Percentiles rank a stretch among this genome's conserved stretches.
These are phyloP conservation scores for Penicillium psychrosexuale DNA, from an alignment of 2,329 filamentous ascomycete species.

Conservation along the genomic window DNA sequence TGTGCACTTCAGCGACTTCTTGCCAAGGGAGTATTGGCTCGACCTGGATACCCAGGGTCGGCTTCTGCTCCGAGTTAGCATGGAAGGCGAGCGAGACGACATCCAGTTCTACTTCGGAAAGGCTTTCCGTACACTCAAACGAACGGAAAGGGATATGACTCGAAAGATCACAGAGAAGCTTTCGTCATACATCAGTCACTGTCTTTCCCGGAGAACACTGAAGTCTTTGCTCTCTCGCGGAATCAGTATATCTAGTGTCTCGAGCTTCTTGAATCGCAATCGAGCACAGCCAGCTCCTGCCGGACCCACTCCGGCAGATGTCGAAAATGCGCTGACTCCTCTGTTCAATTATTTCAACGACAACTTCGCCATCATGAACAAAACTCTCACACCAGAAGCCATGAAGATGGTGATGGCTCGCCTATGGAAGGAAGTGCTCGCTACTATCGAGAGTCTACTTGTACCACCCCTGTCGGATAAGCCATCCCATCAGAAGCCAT, in stretches of 20 bases:
- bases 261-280: constrained; percentile 61
- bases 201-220: constrained; percentile 78
- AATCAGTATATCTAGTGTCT: constrained; percentile 68
- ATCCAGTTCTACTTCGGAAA: constrained; percentile 99
- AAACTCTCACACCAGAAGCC: constrained; percentile 88
- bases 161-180: constrained; percentile 98
- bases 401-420: constrained; percentile 99
- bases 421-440: constrained; percentile 94
- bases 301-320: constrained; percentile 65
- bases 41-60: constrained; percentile 94
- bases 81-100: constrained; percentile 97
- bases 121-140: constrained; percentile 89
- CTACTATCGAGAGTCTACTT: constrained; percentile 83
- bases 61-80: constrained; percentile 84
- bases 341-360: constrained; percentile 95
- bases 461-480: constrained; percentile 96
- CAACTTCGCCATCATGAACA: constrained; percentile 98
- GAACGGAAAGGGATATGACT: constrained; percentile 97
- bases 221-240: constrained; percentile 70
- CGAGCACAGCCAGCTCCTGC: constrained; percentile 50
- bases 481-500: constrained; percentile 75
- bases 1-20: constrained; percentile 92
- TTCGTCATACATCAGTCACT: constrained; percentile 86
- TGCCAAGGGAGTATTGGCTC: constrained; percentile 95
- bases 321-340: constrained; percentile 76